Conservation (phyloP, 164 flowering plant species). For the Platanus orientalis region DNA sequence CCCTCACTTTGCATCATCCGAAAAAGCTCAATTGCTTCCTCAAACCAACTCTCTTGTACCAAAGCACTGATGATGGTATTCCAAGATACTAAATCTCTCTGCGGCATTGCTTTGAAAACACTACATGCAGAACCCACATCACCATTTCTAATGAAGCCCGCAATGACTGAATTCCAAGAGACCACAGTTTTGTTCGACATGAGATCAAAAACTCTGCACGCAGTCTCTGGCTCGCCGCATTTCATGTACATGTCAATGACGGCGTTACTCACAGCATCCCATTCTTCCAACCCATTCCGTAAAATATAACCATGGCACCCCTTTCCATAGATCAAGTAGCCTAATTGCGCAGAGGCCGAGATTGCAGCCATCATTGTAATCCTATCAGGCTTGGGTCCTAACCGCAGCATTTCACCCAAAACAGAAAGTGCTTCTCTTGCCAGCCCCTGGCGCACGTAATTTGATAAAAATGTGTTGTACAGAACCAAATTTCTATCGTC, state of each 20-base stretch:
- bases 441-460: slow-evolving; percentile 39
- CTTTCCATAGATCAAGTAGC: slow-evolving; percentile 31
- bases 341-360: slow-evolving; percentile 38
- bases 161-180: slow-evolving; percentile 56
- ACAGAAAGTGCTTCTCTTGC: slow-evolving; percentile 37
- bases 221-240: slow-evolving; percentile 39
- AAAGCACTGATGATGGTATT: slow-evolving; percentile 43
- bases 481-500: slow-evolving; percentile 39
- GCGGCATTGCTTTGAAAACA: slow-evolving; percentile 36
- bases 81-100: slow-evolving; percentile 50
- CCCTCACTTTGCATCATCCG: slow-evolving; percentile 38
- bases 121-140: slow-evolving; percentile 36
- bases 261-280: slow-evolving; percentile 43
- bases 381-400: slow-evolving; percentile 40
- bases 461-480: slow-evolving; percentile 51
- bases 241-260: slow-evolving; percentile 62
- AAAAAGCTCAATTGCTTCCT: slow-evolving; percentile 46
- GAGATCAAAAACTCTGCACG: slow-evolving; percentile 36
- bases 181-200: slow-evolving; percentile 49
- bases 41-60: slow-evolving; percentile 40
- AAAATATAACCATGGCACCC: slow-evolving; percentile 39
- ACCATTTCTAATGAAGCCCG: slow-evolving; percentile 39
- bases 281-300: slow-evolving; percentile 38
- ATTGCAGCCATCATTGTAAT: slow-evolving; percentile 42
- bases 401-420: slow-evolving; percentile 35